A percentile compares a stretch with the other conserved stretches of the same genome.
These are phyloP conservation scores for Amanita jacksonii DNA, from an alignment of 768 basidiomycete genomes.

Conservation along the genomic window DNA sequence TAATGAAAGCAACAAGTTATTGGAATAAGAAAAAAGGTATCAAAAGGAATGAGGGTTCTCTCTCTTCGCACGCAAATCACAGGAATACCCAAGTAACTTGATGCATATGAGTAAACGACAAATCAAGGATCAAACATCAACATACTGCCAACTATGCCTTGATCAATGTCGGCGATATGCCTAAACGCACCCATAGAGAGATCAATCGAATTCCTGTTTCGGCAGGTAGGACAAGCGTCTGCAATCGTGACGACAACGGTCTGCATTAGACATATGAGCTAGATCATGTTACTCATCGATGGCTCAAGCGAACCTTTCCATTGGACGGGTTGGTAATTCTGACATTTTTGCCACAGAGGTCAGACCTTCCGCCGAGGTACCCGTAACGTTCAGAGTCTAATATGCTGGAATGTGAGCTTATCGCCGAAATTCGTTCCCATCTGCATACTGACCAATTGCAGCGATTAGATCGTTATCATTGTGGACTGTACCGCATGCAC, in stretches of 20 bases:
- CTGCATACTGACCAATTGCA: slow-evolving; percentile 44
- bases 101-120: slow-evolving; percentile 3
- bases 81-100: slow-evolving; percentile 30
- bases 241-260: slow-evolving; percentile 56
- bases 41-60: no score
- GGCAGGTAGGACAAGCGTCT: slow-evolving; percentile 79
- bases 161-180: slow-evolving; percentile 33
- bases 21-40: no score
- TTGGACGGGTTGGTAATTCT: slow-evolving; percentile 52
- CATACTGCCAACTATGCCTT: slow-evolving; percentile 54
- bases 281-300: slow-evolving; percentile 1
- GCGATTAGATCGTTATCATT: slow-evolving; percentile 49
- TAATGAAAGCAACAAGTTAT: no score
- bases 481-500: slow-evolving; percentile 66
- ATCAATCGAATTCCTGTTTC: slow-evolving; percentile 58
- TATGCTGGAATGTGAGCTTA: not conserved
- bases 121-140: slow-evolving; percentile 11
- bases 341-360: slow-evolving; percentile 59
- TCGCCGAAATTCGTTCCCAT: not conserved
- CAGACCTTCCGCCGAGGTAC: slow-evolving; percentile 32
- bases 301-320: slow-evolving; percentile 29
- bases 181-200: slow-evolving; percentile 63
- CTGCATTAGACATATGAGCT: slow-evolving; percentile 12
- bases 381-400: slow-evolving; percentile 47
- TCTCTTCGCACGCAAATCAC: no score